phyloP scores from a whole-genome alignment of 2,329 filamentous ascomycete genomes.

The Trichoderma simmonsii region DNA sequence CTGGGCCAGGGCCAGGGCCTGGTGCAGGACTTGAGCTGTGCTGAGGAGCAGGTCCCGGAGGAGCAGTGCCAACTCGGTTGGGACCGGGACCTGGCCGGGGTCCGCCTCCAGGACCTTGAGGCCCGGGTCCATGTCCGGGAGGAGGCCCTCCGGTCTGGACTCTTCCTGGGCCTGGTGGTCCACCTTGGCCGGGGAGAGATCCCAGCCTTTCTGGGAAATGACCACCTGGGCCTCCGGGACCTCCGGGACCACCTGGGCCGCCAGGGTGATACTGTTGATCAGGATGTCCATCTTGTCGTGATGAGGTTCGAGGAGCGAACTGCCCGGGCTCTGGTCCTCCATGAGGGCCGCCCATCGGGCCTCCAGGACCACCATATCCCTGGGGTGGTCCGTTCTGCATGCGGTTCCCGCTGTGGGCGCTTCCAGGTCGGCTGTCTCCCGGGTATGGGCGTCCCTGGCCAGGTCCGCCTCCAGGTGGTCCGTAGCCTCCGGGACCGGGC shows the following conservation, averaged over 20 bases:
- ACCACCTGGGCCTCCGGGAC: slow-evolving; percentile 11
- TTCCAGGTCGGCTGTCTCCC: slow-evolving; percentile 28
- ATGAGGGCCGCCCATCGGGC: slow-evolving; percentile 9
- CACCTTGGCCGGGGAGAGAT: slow-evolving; percentile 30
- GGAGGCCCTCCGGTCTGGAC: slow-evolving; percentile 18
- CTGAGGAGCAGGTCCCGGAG: slow-evolving; percentile 30
- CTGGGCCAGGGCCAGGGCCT: slow-evolving; percentile 22
- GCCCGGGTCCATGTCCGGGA: slow-evolving; percentile 18
- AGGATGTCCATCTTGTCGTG: slow-evolving; percentile 26
- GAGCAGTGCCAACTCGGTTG: slow-evolving; percentile 38
- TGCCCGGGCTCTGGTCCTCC: slow-evolving; percentile 30
- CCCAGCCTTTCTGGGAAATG: slow-evolving; percentile 33
- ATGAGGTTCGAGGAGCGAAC: slow-evolving; percentile 38
- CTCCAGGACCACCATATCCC: background rate
- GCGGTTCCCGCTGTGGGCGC: slow-evolving; percentile 27
- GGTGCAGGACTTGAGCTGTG: slow-evolving; percentile 28
- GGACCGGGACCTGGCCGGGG: slow-evolving; percentile 27
- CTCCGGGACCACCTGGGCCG: slow-evolving; percentile 27
- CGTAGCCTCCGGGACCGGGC: slow-evolving; percentile 40
- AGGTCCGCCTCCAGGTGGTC: slow-evolving; percentile 26
- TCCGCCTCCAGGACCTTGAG: slow-evolving; percentile 21
- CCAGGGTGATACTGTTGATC: slow-evolving; percentile 32
- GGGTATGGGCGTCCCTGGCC: slow-evolving; percentile 21
- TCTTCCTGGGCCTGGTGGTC: slow-evolving; percentile 23
- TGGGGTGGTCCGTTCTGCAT: background rate